These are phyloP conservation scores for Talaromyces verruculosus DNA, from an alignment of 2,329 filamentous ascomycete genomes.

Conservation along the genomic window DNA sequence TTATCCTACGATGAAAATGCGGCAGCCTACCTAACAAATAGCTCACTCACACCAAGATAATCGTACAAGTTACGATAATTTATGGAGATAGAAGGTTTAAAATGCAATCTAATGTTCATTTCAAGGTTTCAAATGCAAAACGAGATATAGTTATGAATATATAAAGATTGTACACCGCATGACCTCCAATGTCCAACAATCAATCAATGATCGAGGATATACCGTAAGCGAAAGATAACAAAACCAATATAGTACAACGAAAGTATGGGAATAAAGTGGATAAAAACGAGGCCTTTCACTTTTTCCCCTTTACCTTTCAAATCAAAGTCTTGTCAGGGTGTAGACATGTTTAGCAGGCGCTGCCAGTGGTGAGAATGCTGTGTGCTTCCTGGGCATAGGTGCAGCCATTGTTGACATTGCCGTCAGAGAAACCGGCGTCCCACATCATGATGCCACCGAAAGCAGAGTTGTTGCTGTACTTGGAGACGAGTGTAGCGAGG, in stretches of 20 bases:
- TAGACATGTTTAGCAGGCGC: conserved; percentile 3
- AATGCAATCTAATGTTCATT: background rate
- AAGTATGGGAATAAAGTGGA: background rate
- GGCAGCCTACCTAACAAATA: background rate
- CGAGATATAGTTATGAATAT: background rate
- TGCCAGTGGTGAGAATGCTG: conserved; percentile 37
- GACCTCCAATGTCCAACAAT: background rate
- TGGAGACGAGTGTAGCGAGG: conserved; percentile 47
- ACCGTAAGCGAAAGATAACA: background rate
- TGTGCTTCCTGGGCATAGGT: conserved; percentile 53
- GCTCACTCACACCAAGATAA: background rate
- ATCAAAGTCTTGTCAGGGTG: background rate
- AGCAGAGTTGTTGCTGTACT: conserved; percentile 41
- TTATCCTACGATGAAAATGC: background rate
- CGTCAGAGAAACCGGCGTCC: conserved; percentile 54
- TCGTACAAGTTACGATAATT: background rate
- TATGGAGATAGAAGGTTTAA: background rate
- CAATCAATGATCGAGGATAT: background rate
- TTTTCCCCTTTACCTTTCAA: background rate
- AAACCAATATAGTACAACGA: background rate
- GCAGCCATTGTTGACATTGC: conserved; percentile 47
- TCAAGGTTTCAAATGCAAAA: background rate
- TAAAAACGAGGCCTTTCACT: background rate
- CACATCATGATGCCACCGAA: conserved; percentile 64
- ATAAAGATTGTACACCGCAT: background rate